Conservation (phyloP, 2,329 filamentous ascomycete genomes). For the Pseudogymnoascus sp. region DNA sequence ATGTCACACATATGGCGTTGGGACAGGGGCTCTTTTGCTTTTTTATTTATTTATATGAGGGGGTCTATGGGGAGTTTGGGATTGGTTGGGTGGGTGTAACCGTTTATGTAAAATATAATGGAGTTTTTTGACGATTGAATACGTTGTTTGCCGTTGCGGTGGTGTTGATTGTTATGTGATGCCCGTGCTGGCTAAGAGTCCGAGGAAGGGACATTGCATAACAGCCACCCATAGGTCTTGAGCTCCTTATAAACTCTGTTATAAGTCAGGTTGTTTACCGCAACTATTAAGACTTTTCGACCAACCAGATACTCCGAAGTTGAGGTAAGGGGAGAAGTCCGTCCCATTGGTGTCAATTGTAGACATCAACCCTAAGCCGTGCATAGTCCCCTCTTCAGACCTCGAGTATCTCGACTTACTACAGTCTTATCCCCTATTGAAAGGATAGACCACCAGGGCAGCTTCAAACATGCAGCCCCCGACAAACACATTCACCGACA, state of each 20-base stretch:
- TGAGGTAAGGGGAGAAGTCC: too few relatives aligned
- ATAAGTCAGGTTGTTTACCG: too few relatives aligned
- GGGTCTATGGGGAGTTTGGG: not conserved
- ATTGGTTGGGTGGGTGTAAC: constrained; percentile 4
- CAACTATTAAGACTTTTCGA: too few relatives aligned
- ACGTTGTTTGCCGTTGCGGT: not conserved
- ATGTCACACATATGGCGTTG: constrained; percentile 7
- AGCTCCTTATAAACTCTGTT: too few relatives aligned
- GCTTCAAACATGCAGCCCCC: not conserved
- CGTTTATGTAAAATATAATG: constrained; percentile 8
- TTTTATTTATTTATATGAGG: constrained; percentile 4
- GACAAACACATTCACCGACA: not conserved
- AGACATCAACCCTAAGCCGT: too few relatives aligned
- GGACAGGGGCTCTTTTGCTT: not conserved
- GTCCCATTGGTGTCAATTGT: too few relatives aligned
- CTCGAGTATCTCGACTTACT: not conserved
- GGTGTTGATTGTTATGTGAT: not conserved
- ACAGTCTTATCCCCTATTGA: not conserved
- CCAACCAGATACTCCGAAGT: too few relatives aligned
- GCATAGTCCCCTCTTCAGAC: too few relatives aligned
- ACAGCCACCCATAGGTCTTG: too few relatives aligned
- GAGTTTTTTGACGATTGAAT: constrained; percentile 7
- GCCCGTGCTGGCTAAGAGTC: too few relatives aligned
- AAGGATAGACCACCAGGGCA: not conserved
- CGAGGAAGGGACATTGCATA: too few relatives aligned